Conservation (phyloP, 805 yeast genomes). For the Candida maris region DNA sequence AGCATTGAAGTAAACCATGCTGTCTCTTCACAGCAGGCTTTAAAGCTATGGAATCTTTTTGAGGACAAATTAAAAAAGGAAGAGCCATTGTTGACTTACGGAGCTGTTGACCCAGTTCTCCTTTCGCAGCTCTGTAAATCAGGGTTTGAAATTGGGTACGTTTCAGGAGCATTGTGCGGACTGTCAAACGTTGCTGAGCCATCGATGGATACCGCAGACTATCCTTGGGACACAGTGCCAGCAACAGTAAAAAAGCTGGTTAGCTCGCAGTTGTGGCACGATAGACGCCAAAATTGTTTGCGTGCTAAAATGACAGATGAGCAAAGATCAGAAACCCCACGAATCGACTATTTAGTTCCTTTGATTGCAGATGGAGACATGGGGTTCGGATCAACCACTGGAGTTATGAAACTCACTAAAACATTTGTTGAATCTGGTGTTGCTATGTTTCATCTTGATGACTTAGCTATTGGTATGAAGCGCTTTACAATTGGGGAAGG, state of each 20-base stretch:
- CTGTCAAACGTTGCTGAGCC: slow-evolving; percentile 61
- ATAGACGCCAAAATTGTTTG: slow-evolving; percentile 33
- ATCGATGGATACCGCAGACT: slow-evolving; percentile 65
- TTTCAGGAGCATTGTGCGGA: slow-evolving; percentile 60
- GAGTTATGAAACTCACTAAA: slow-evolving; percentile 62
- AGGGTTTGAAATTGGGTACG: slow-evolving; percentile 51
- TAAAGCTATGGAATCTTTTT: slow-evolving; percentile 44
- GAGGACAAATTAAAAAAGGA: slow-evolving; percentile 38
- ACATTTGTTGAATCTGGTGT: slow-evolving; percentile 63
- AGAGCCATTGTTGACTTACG: slow-evolving; percentile 54
- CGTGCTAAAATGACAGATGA: slow-evolving; percentile 16
- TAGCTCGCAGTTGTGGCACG: slow-evolving; percentile 57
- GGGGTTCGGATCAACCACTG: slow-evolving; percentile 61
- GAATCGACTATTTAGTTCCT: slow-evolving; percentile 52
- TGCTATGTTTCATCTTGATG: slow-evolving; percentile 61
- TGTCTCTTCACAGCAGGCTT: slow-evolving; percentile 50
- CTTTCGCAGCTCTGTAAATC: slow-evolving; percentile 50
- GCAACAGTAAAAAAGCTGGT: slow-evolving; percentile 60
- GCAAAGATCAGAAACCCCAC: slow-evolving; percentile 24
- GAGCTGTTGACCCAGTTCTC: slow-evolving; percentile 63
- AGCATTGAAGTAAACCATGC: slow-evolving; percentile 39
- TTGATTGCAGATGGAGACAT: slow-evolving; percentile 66
- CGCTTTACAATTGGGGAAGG: slow-evolving; percentile 64
- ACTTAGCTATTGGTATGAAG: slow-evolving; percentile 63
- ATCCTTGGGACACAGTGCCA: slow-evolving; percentile 67